Conservation (phyloP, 2,329 filamentous ascomycete genomes). For the Fusarium sarcochroum region DNA sequence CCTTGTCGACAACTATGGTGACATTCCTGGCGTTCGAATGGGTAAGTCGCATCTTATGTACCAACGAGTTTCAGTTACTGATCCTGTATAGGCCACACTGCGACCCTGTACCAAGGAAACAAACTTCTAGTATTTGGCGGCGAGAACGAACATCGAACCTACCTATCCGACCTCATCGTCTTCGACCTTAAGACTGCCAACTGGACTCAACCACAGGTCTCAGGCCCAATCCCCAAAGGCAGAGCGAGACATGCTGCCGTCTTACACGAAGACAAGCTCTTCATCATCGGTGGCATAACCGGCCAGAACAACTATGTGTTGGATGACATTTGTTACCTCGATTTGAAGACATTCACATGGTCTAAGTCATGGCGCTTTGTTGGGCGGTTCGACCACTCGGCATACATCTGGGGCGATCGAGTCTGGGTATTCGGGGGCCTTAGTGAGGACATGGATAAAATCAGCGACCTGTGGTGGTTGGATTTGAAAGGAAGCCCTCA, state of each 20-base stretch:
- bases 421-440: slow-evolving; percentile 98
- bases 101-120: slow-evolving; percentile 91
- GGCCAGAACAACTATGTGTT: slow-evolving; percentile 92
- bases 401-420: slow-evolving; percentile 90
- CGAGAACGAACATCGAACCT: slow-evolving; percentile 97
- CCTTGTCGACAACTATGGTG: slow-evolving; percentile 97
- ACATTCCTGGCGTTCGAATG: slow-evolving; percentile 97
- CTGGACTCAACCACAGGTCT: slow-evolving; percentile 93
- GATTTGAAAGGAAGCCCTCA: slow-evolving; percentile 92
- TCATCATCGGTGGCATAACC: slow-evolving; percentile 95
- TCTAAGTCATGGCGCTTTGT: slow-evolving; percentile 97
- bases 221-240: slow-evolving; percentile 87
- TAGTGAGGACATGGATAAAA: slow-evolving; percentile 96
- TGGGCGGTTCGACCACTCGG: slow-evolving; percentile 92
- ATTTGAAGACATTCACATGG: slow-evolving; percentile 98
- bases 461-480: slow-evolving; percentile 96
- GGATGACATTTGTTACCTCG: slow-evolving; percentile 96
- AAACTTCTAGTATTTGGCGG: slow-evolving; percentile 98
- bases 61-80: slow-evolving; percentile 15
- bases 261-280: slow-evolving; percentile 95
- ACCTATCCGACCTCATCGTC: slow-evolving; percentile 94
- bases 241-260: slow-evolving; percentile 94
- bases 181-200: slow-evolving; percentile 95
- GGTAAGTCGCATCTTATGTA: slow-evolving; percentile 66
- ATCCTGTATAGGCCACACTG: slow-evolving; percentile 80